A percentile compares a stretch with the other conserved stretches of the same genome.
phyloP scores from a whole-genome alignment of 2,329 filamentous ascomycete genomes.

The Elsinoe fawcettii region DNA sequence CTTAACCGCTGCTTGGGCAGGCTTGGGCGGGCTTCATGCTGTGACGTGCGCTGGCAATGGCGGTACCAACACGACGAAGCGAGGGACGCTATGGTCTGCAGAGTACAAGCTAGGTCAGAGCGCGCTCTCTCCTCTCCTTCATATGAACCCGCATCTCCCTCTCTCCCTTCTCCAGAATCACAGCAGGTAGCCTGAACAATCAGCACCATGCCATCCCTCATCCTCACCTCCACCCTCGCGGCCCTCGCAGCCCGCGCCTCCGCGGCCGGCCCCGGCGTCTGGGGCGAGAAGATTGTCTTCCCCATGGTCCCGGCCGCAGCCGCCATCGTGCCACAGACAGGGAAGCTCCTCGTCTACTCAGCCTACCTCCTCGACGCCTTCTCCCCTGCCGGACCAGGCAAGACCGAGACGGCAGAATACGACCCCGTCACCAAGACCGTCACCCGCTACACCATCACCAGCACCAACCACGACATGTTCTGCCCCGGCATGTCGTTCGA shows the following conservation, averaged over 20 bases:
- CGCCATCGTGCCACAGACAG: constrained; percentile 15
- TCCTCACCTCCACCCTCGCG: not conserved
- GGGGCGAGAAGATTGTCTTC: constrained; percentile 19
- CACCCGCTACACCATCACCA: constrained; percentile 22
- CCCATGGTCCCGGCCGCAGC: constrained; percentile 19
- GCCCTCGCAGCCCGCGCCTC: not conserved
- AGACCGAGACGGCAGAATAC: constrained; percentile 13
- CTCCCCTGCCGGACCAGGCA: not conserved
- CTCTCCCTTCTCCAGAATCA: not conserved
- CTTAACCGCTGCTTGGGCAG: not conserved
- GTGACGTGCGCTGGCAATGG: not conserved
- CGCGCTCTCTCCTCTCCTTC: not conserved
- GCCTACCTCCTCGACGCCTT: constrained; percentile 16
- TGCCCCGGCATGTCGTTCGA: constrained; percentile 49
- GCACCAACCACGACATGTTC: constrained; percentile 48
- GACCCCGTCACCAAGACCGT: constrained; percentile 8
- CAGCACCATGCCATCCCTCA: not conserved
- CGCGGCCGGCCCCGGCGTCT: constrained; percentile 15
- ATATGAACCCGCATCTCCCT: not conserved
- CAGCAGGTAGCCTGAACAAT: not conserved
- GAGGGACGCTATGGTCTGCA: not conserved
- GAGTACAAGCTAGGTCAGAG: not conserved
- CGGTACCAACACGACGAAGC: not conserved
- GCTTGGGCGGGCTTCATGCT: not conserved
- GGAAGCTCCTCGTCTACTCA: constrained; percentile 17